Evolutionary conservation across 768 basidiomycete species (phyloP), one percentile per base, ranked within the genome.

Genomic region (Calocybe cyanea): DNA sequence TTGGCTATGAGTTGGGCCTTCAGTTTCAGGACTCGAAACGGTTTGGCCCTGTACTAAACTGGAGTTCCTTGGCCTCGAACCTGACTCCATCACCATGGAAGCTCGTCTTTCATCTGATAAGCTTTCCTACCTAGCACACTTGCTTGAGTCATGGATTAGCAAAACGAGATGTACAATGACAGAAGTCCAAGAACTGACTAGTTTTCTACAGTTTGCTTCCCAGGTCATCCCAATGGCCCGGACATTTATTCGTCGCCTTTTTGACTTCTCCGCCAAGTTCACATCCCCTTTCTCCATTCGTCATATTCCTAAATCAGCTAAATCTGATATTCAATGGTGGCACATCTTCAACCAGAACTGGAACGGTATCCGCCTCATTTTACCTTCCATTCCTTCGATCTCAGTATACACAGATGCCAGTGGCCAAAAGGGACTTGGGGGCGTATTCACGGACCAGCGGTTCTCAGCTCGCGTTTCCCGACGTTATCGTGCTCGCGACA

Each of bases 251-350:
- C 56, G 59, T 2, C 46, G 55, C 7, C 45, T 69, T 11, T 52
- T 57, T 34, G 49, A 63, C 21, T 68, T 68, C 49, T 57, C 58
- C 0, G 37, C 48, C 3, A 55, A 51, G 4, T 68, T 66, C 49
- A 28, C 41, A 0, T 56, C 62, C 1, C 37, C 54, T 0, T 58
- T 53, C 42, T 8, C 52, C 1, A 31, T 25, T 15, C 60, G 53
- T 7, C 53, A 53, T 23, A 56, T 70, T 14, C 59, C 66, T 1
- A 34, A 43, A 0, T 45, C 49, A 2, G 56, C 50, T 0, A 45
- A 34, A 1, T 25, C 47, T 6, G 62, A 70, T 48, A 37, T 71
- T 0, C 41, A 28, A 10, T 71, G 68, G 69, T 71, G 68, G 65
- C 7, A 23, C 0, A 44, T 36, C 4, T 59, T 62, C 38, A 39